Conservation (phyloP, 1,284 basidiomycete species). For the Coniferiporia weirii region DNA sequence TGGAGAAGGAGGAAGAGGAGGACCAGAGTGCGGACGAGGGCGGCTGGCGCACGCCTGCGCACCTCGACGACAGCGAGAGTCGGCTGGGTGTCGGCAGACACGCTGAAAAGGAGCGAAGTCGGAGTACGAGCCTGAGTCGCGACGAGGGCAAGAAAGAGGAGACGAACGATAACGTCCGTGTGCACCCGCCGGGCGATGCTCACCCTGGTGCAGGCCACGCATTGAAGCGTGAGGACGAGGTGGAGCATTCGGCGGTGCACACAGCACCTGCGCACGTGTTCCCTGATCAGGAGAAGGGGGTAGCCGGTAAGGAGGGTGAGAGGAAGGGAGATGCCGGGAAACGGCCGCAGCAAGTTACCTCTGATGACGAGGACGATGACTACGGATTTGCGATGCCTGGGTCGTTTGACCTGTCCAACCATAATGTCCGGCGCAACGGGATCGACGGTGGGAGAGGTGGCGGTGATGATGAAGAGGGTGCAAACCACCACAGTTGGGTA, state of each 20-base stretch:
- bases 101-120: background rate
- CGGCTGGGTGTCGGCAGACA: background rate
- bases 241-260: background rate
- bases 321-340: constrained; percentile 13
- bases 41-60: constrained; percentile 14
- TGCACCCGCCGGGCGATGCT: constrained; percentile 8
- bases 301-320: background rate
- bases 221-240: constrained; percentile 5
- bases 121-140: too few relatives aligned
- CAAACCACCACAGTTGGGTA: too few relatives aligned
- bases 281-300: background rate
- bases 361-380: constrained; percentile 18
- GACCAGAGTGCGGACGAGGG: constrained; percentile 6
- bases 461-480: too few relatives aligned
- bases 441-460: too few relatives aligned
- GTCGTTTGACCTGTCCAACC: constrained; percentile 34
- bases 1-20: constrained; percentile 2
- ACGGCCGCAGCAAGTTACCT: background rate
- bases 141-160: background rate
- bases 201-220: background rate
- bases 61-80: background rate
- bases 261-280: background rate
- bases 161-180: constrained; percentile 13
- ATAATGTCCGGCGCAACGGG: background rate
- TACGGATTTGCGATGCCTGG: constrained; percentile 40